Conservation (phyloP, 2,329 filamentous ascomycete genomes). For the Drechslera avenae region DNA sequence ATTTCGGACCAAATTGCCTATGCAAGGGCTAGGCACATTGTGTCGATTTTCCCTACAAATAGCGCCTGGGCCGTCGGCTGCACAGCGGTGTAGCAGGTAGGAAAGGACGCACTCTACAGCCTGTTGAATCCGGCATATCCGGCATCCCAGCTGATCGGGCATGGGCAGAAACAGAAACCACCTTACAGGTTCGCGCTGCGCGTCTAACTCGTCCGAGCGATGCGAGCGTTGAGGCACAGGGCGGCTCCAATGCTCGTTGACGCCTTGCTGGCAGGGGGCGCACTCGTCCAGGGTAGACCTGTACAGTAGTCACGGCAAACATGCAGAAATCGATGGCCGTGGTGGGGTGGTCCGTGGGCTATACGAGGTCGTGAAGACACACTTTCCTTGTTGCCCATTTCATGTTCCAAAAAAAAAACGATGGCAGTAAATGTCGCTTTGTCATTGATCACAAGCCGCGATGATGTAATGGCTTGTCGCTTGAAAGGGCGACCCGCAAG, state of each 20-base stretch:
- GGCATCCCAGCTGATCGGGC: slow-evolving; percentile 10
- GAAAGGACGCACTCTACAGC: neutral
- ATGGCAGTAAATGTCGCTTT: slow-evolving; percentile 1
- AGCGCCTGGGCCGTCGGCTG: neutral
- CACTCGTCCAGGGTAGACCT: slow-evolving; percentile 7
- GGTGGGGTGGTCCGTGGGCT: slow-evolving; percentile 2
- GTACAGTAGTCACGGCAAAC: slow-evolving; percentile 1
- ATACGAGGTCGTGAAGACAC: slow-evolving; percentile 1
- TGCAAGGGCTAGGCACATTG: slow-evolving; percentile 1
- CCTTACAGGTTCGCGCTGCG: slow-evolving; percentile 2
- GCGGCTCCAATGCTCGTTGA: slow-evolving; percentile 8
- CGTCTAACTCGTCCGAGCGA: slow-evolving; percentile 9
- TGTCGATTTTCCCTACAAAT: neutral
- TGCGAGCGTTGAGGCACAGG: slow-evolving; percentile 11
- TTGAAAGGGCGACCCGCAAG: slow-evolving; percentile 14
- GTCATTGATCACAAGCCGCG: slow-evolving; percentile 3
- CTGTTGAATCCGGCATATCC: slow-evolving; percentile 14
- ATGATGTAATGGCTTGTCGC: slow-evolving; percentile 30
- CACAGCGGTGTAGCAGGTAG: neutral
- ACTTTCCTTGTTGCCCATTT: neutral
- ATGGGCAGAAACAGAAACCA: neutral
- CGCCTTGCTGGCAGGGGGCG: slow-evolving; percentile 8
- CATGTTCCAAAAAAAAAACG: neutral
- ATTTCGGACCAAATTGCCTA: slow-evolving; percentile 17
- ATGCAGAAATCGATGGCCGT: neutral